phyloP scores from a whole-genome alignment of 306 rosid species.

The Quercus parvula region DNA sequence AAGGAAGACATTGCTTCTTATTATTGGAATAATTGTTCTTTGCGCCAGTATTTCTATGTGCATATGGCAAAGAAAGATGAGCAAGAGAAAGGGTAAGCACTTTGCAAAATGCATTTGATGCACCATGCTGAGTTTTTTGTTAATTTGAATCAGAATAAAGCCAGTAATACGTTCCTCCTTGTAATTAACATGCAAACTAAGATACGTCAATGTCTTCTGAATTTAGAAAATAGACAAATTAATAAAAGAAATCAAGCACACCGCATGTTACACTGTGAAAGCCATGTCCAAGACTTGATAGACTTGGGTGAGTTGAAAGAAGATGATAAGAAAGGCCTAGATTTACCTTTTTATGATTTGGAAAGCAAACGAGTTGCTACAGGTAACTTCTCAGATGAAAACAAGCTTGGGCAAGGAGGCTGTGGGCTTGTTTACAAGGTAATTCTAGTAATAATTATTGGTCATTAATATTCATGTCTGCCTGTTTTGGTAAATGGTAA shows the following conservation, averaged over 20 bases:
- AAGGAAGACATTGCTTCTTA: neutral
- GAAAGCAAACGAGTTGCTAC: no score
- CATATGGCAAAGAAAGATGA: slow-evolving; percentile 5
- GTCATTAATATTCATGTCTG: no score
- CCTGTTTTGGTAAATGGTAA: no score
- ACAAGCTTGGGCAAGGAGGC: slow-evolving; percentile 42
- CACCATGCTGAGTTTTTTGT: neutral
- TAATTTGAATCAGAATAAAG: neutral
- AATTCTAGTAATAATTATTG: slow-evolving; percentile 47
- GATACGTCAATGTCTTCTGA: neutral
- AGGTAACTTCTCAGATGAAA: slow-evolving; percentile 47
- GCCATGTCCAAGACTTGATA: slow-evolving; percentile 23
- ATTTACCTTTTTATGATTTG: no score
- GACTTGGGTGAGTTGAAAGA: no score
- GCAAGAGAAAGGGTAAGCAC: slow-evolving; percentile 2
- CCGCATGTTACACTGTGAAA: slow-evolving; percentile 11
- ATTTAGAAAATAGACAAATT: neutral
- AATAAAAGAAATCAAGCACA: neutral
- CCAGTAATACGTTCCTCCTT: neutral
- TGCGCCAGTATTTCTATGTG: neutral
- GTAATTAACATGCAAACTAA: neutral
- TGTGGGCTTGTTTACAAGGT: no score
- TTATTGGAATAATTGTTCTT: neutral
- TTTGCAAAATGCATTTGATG: neutral
- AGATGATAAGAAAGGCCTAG: no score